Base-by-base conservation (phyloP, 2,329 filamentous ascomycete genomes). In the Botryotinia convoluta region DNA sequence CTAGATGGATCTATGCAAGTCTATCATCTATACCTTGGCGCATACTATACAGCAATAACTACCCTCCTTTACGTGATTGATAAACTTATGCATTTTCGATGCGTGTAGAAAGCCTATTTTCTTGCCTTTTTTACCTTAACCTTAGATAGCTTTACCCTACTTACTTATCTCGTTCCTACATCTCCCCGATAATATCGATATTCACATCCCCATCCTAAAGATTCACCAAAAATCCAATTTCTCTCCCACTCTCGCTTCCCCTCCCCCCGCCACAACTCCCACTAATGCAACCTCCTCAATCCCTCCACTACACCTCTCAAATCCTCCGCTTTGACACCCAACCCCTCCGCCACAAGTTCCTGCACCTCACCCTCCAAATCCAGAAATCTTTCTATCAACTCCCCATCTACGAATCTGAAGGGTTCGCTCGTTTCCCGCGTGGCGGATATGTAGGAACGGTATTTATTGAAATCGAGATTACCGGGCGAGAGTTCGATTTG, bases 361-460 rank as follows among this genome's bases (percentile, higher is more conserved):
- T 91, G 89, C 59, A 83, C 83, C 54, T 85, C 84, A 72, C 91
- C 89, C 63, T 88, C 85, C 75, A 93, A 84, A 76, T 94, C 91
- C 77, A 98, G 82, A 80, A 98, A 98, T 69, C 89, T 83, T 83
- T 98, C 95, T 20, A 99, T 86, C 78, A 98, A 85, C 81, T 98
- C 95, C 0, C 95, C 96, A 79, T 99, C 96, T 20, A 99, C 89
- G 79, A 98, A 98, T 1, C 95, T 87, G 79, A 90, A 93, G 0
- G 96, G 95, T 57, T 92, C 93, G 0, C 92, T 90, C 0, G 89
- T 88, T 74, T 92, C 89, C 29, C 91, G 85, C 39, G 92, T 90
- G 37, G 89, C 85, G 71, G 90, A 97, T 74, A 90, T 90, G 84
- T 95, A 97, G 0, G 92, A 92, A n/a, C 96, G 89, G 84, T 93